Base-by-base conservation (phyloP, 192 early-diverging fungal species). In the Rhizoclosmatium sp. region DNA sequence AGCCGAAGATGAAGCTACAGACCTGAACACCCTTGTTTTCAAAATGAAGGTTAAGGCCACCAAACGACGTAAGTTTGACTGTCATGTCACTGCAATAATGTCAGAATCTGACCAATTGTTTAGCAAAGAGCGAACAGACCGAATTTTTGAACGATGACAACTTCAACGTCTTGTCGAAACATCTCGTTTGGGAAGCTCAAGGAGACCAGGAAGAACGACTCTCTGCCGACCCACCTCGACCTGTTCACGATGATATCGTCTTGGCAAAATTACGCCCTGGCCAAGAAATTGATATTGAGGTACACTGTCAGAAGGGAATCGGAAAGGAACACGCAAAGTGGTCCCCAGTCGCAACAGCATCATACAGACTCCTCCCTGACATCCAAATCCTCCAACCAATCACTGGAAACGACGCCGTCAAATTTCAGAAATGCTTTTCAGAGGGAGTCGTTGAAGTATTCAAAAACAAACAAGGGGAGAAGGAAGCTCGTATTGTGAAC, bases 281-380 rank as follows among this genome's bases (percentile, higher is more conserved):
- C 23, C 95, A 99, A 85, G 83, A 90, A 59, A 92, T 99, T 51
- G 85, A 90, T 48, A 83, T 94, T 69, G 95, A 95, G 79, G 75
- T 95, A 67, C 97, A 98, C 81, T 94, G 93, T 80, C 89, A 90
- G 47, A 98, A 98, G 86, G 97, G 98, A 14, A 87, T 95, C 61
- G 98, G 97, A 46, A 92, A 94, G 82, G 96, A 98, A 76, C 98
- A 99, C 69, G 96, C 97, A 73, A 99, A 99, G 76, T 99, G 93
- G 89, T 98, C 96, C 3, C 98, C 98, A 9, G 97, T 98, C 40
- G 89, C 94, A 2, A 97, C 96, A 2, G 98, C 97, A 2, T 94
- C 95, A 40, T 99, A 99, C 82, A 91, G 98, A 39, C 84, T 99
- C 65, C 85, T 99, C 47, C 98, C 98, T 3, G 93, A 96, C 48